Evolutionary conservation across 1,284 basidiomycete genomes (phyloP), one percentile per base, ranked within the genome.

Genomic region (Cryptococcus floricola): DNA sequence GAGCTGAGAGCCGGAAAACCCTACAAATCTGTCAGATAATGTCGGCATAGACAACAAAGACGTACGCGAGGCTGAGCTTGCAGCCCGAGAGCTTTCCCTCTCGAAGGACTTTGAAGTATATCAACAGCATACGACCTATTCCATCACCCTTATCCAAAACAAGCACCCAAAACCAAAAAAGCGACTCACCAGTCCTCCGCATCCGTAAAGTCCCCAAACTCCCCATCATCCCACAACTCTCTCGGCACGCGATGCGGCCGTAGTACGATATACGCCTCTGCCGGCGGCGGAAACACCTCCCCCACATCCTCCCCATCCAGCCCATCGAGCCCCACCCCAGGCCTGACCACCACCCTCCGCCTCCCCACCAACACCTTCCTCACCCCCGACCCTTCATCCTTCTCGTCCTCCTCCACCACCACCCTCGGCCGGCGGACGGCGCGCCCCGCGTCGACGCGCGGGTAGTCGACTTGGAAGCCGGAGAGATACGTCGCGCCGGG

Each of bases 61-160:
- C 57, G 39, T 27, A 59, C 57, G 14, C 53, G 41, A 12, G 53
- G 34, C 10, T 55, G 50, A 8, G 44, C 39, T 25, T 47, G 38
- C 4, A 59, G 37, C 45, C 57, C 53, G 2, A 59, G 34, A 16
- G 57, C 57, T 52, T 52, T 54, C 19, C 57, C 57, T 14, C 57
- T 6, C 23, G 39, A 34, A 23, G 57, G 57, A 12, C 47, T 44
- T 25, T 59, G 57, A 2, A 59, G 34, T 3, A 59, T 27, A 5
- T 50, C 19, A n/a, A 59, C 49, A 28, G 48, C 46, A 27, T 55
- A 59, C 7, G 44, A 43, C 57, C 57, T 59, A 31, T 13, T 48
- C 10, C 34, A 38, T 38, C 47, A 31, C 8, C n/a, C 5, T 2
- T 3, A 16, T 10, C 13, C 9, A 16, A 38, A 28, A 18, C 12